A percentile compares a stretch with the other conserved stretches of the same genome.
Evolutionary conservation across 352 stramenopile genomes (phyloP).

Genomic region (Ophiocytium majus): DNA sequence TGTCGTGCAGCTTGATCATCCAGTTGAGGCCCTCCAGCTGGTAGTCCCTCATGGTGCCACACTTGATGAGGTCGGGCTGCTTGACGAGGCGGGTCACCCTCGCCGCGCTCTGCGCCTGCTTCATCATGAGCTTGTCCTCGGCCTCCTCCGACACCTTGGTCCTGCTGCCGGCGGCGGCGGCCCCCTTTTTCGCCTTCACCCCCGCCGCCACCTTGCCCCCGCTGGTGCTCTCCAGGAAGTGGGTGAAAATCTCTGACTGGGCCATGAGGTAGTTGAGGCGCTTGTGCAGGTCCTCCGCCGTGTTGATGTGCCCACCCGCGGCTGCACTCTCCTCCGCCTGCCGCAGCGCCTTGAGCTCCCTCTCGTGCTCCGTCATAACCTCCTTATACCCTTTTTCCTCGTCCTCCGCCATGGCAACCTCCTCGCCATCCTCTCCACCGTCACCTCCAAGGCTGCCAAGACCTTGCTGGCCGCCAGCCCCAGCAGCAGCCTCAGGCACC

Average conservation of each 20-base stretch:
- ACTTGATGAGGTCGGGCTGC: conserved; percentile 60
- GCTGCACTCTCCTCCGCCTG: conserved; percentile 23
- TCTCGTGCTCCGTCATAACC: conserved; percentile 35
- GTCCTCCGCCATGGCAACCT: neutral
- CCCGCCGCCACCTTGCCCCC: conserved; percentile 14
- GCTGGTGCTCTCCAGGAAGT: conserved; percentile 78
- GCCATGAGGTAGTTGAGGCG: conserved; percentile 86
- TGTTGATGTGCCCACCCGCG: conserved; percentile 5
- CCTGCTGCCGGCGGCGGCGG: conserved; percentile 37
- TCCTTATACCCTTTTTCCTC: conserved; percentile 39
- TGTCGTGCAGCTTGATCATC: conserved; percentile 96
- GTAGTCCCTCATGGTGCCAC: conserved; percentile 88
- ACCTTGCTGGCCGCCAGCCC: neutral
- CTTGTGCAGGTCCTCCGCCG: conserved; percentile 31
- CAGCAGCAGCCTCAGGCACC: neutral
- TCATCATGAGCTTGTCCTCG: conserved; percentile 78
- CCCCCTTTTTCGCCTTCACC: conserved; percentile 65
- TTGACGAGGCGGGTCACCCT: conserved; percentile 82
- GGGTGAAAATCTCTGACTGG: conserved; percentile 95
- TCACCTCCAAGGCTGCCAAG: neutral
- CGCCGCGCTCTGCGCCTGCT: conserved; percentile 77
- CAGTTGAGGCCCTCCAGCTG: conserved; percentile 97
- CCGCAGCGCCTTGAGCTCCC: conserved; percentile 35
- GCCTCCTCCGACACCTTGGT: conserved; percentile 72
- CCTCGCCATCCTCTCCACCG: conserved; percentile 3